Conservation (phyloP, 768 basidiomycete genomes). For the Porphyrellus cyaneotinctus region DNA sequence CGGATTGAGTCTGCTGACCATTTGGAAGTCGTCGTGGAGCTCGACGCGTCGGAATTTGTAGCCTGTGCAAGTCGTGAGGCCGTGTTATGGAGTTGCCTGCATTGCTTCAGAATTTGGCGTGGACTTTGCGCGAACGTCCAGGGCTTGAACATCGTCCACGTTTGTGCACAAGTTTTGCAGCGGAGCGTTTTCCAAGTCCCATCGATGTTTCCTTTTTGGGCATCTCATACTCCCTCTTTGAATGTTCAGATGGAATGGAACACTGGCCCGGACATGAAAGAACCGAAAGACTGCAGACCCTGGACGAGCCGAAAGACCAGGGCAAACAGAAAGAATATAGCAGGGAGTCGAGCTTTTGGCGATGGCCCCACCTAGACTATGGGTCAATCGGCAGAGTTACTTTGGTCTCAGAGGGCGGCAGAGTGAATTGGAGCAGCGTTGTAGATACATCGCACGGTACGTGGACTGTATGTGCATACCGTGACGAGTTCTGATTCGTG, state of each 20-base stretch:
- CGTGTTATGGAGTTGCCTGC: slow-evolving; percentile 45
- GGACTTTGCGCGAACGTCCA: slow-evolving; percentile 44
- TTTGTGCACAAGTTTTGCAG: slow-evolving; percentile 13
- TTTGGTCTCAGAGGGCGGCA: slow-evolving; percentile 42
- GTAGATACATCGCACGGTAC: slow-evolving; percentile 28
- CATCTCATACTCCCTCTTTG: neutral
- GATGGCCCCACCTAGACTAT: slow-evolving; percentile 53
- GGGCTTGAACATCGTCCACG: slow-evolving; percentile 46
- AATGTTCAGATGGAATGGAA: slow-evolving; percentile 65
- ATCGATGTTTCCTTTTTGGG: slow-evolving; percentile 22
- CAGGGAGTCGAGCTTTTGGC: slow-evolving; percentile 27
- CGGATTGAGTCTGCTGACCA: slow-evolving; percentile 86
- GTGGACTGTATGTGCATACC: neutral
- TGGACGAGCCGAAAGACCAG: slow-evolving; percentile 20
- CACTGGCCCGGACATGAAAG: slow-evolving; percentile 61
- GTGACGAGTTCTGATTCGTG: slow-evolving; percentile 3
- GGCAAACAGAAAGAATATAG: slow-evolving; percentile 28
- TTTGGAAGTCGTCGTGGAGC: slow-evolving; percentile 39
- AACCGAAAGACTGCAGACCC: slow-evolving; percentile 20
- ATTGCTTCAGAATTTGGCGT: slow-evolving; percentile 30
- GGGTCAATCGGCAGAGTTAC: slow-evolving; percentile 56
- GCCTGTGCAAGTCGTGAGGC: slow-evolving; percentile 29
- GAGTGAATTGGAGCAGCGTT: slow-evolving; percentile 51
- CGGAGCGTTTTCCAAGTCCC: neutral
- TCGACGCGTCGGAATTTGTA: slow-evolving; percentile 14